A percentile compares a stretch with the other conserved stretches of the same genome.
These are phyloP conservation scores for Nelumbo lutea DNA, from an alignment of 164 flowering plant species.

Conservation along the genomic window DNA sequence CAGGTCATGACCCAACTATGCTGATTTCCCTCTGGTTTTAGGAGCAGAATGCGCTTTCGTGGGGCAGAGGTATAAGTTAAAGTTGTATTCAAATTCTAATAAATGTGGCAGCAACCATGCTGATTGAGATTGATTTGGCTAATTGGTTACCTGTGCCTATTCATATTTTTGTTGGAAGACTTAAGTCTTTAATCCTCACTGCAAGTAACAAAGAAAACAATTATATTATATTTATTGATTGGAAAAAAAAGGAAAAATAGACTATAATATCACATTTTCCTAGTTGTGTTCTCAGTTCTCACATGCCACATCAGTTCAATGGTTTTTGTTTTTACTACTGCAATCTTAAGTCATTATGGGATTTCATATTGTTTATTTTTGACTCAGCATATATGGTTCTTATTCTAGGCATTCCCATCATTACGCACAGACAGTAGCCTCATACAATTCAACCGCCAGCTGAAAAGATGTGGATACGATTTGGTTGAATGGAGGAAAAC, in stretches of 20 bases:
- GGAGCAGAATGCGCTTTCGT: background rate
- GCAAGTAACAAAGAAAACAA: background rate
- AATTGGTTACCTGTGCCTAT: background rate
- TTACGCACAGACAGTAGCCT: slow-evolving; percentile 72
- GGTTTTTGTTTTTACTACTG: too few relatives aligned
- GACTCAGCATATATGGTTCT: too few relatives aligned
- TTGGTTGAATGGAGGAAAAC: slow-evolving; percentile 69
- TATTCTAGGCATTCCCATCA: slow-evolving; percentile 69
- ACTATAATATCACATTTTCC: too few relatives aligned
- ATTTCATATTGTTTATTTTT: background rate
- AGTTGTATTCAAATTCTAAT: background rate
- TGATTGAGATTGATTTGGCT: background rate
- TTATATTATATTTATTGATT: too few relatives aligned
- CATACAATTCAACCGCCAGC: slow-evolving; percentile 93
- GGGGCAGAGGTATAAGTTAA: background rate
- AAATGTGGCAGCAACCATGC: background rate
- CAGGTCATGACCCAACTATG: background rate
- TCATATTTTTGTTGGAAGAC: background rate
- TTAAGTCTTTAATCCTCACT: background rate
- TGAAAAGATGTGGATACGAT: slow-evolving; percentile 82
- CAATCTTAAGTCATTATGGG: background rate
- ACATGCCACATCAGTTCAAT: too few relatives aligned
- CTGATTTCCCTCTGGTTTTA: background rate
- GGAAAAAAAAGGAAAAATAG: too few relatives aligned
- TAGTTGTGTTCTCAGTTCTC: too few relatives aligned